Base-by-base conservation (phyloP, 2,329 filamentous ascomycete genomes). In the Fusarium sp. region DNA sequence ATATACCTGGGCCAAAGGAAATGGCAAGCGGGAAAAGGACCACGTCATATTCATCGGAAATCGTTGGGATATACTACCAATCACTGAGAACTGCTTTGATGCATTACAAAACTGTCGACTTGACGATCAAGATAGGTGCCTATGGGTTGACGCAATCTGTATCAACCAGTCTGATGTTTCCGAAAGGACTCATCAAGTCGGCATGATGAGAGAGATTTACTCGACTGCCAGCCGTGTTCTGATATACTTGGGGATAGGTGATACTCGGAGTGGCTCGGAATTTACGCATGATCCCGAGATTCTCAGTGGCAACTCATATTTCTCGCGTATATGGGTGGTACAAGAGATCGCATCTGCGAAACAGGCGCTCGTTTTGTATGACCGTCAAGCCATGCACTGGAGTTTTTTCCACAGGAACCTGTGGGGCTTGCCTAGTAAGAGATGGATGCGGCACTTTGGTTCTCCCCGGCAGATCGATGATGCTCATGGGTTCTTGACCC, bases 111-210 rank as follows among this genome's bases (percentile, higher is more conserved):
- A 49, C 1, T 63, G 60, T 12, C 60, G 55, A 0, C 44, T 42
- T 3, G 17, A 62, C 20, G 42, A 31, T 1, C 15, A 3, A 39
- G 44, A 63, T 25, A 22, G 55, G 8, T 13, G 8, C 9, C 13
- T 62, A 5, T 62, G 55, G 60, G 22, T 61, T 9, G 58, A 56
- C 9, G 41, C 58, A 3, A 61, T 61, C 11, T 55, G 57, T 15
- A 60, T 60, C 38, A 38, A 62, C 11, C 55, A 62, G 55, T 50
- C 36, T 13, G 12, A 61, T 6, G 4, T 50, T 0, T 62, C 29
- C 29, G 60, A 63, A 8, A 27, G 60, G 9, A 63, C 60, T 0
- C 60, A 63, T 1, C 56, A 63, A 63, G 60, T 63, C 0, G 8
- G 55, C 0, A 20, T 63, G 18, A 63, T 61, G 60, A 38, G 31